Base-by-base conservation (phyloP, 192 early-diverging fungal genomes). In the Gonapodya prolifera region DNA sequence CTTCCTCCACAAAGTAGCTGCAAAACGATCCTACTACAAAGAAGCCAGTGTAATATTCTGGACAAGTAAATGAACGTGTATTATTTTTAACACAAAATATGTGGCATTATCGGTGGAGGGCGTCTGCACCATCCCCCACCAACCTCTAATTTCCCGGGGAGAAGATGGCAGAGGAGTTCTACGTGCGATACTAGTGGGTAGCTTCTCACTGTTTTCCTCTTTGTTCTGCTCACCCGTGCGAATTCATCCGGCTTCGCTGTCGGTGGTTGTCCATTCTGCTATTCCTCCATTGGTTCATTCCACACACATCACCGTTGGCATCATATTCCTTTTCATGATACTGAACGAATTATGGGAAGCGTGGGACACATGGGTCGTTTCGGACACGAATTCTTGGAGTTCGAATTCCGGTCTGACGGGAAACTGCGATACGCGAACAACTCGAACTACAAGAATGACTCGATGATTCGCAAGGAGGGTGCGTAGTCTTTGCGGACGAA, bases 321-420 rank as follows among this genome's bases (percentile, higher is more conserved):
- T 75, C 1, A 31, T 0, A 75, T 75, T 1, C 33, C n/a, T 75
- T 33, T 28, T n/a, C 35, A 33, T 1, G 35, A n/a, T 34, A 69
- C 8, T n/a, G 45, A n/a, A 8, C 8, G 45, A 16, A n/a, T 69
- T 69, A 69, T n/a, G 45, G 45, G 17, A 45, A 93, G 92, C 78
- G 89, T 93, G 23, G 96, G 97, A 2, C 95, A 98, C 81, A 89
- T 89, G 77, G 97, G 97, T 34, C 89, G 94, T 78, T 97, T 95
- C 85, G 97, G 97, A 33, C 96, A 99, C 85, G 97, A 99, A 89
- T 99, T 98, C 83, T 89, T 99, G 35, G 95, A 97, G 82, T 99
- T 98, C 81, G 97, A 99, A 84, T 91, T 99, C 76, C 84, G 91
- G 77, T 86, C 88, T 2, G 91, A 94, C 69, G 95, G 95, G 61